These are phyloP conservation scores for Dothidotthia symphoricarpi DNA, from an alignment of 2,329 filamentous ascomycete genomes.

Conservation along the genomic window DNA sequence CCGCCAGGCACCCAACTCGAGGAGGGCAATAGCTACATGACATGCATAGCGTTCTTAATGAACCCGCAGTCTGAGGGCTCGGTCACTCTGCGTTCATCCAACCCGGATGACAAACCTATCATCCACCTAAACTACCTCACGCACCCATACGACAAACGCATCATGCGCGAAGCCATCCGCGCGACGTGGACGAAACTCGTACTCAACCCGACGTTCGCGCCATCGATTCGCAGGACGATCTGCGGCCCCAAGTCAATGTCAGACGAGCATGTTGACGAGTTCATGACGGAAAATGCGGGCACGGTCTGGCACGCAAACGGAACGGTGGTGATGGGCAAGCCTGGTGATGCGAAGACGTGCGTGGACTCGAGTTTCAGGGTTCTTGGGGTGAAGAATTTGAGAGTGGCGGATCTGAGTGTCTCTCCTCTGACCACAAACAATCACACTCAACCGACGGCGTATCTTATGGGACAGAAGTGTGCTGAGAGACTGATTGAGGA, in stretches of 20 bases:
- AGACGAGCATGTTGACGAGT: conserved; percentile 52
- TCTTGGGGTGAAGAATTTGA: conserved; percentile 37
- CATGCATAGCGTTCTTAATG: conserved; percentile 48
- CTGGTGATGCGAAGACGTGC: conserved; percentile 35
- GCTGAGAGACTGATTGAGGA: conserved; percentile 35
- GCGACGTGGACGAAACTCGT: conserved; percentile 45
- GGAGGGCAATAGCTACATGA: conserved; percentile 39
- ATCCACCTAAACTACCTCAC: conserved; percentile 56
- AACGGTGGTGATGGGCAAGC: conserved; percentile 40
- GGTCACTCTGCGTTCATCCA: conserved; percentile 53
- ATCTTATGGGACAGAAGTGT: conserved; percentile 36
- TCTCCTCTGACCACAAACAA: conserved; percentile 37
- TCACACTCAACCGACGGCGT: conserved; percentile 38
- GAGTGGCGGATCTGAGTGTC: conserved; percentile 43
- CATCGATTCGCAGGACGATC: conserved; percentile 49
- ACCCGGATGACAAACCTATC: conserved; percentile 52
- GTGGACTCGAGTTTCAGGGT: conserved; percentile 42
- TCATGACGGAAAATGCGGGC: conserved; percentile 24
- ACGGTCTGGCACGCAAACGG: conserved; percentile 42
- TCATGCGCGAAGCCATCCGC: conserved; percentile 33
- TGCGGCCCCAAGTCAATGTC: conserved; percentile 45
- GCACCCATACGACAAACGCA: conserved; percentile 54
- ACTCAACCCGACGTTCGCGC: conserved; percentile 51
- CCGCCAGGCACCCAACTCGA: conserved; percentile 26
- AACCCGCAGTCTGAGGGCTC: conserved; percentile 53